These are phyloP conservation scores for Setomelanomma holmii DNA, from an alignment of 2,329 filamentous ascomycete genomes.

Conservation along the genomic window DNA sequence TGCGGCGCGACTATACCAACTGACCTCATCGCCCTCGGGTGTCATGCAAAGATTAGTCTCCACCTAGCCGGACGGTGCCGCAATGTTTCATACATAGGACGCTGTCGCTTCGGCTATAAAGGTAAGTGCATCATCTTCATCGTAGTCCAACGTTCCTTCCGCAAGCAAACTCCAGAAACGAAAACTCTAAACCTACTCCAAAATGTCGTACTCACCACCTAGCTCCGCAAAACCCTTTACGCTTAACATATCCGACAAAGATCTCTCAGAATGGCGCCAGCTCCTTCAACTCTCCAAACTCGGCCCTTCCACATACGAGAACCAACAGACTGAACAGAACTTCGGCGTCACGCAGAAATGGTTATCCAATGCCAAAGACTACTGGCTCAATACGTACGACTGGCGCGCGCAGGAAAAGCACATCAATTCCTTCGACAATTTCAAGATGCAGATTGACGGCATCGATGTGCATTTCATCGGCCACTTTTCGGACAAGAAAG, in stretches of 20 bases:
- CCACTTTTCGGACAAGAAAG: slow-evolving; percentile 61
- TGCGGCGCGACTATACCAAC: background rate
- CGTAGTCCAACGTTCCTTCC: background rate
- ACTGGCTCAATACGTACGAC: slow-evolving; percentile 49
- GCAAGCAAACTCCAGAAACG: background rate
- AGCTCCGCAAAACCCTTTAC: slow-evolving; percentile 41
- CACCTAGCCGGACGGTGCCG: background rate
- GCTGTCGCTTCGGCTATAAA: background rate
- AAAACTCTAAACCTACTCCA: background rate
- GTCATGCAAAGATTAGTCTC: background rate
- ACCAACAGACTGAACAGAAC: slow-evolving; percentile 24
- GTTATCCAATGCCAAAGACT: slow-evolving; percentile 45
- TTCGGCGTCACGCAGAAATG: slow-evolving; percentile 44
- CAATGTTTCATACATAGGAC: background rate
- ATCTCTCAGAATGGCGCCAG: slow-evolving; percentile 44
- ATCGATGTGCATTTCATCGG: slow-evolving; percentile 62
- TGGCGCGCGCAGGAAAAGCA: slow-evolving; percentile 48
- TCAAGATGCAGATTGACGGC: slow-evolving; percentile 53
- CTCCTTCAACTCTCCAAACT: slow-evolving; percentile 46
- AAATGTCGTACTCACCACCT: slow-evolving; percentile 44
- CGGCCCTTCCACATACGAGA: slow-evolving; percentile 39
- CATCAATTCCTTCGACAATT: slow-evolving; percentile 63
- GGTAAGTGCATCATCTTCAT: background rate
- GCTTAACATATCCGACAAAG: slow-evolving; percentile 41
- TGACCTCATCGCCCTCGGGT: background rate